Conservation (phyloP, 345 rosid genomes). For the sweet orange (Citrus sinensis) region DNA sequence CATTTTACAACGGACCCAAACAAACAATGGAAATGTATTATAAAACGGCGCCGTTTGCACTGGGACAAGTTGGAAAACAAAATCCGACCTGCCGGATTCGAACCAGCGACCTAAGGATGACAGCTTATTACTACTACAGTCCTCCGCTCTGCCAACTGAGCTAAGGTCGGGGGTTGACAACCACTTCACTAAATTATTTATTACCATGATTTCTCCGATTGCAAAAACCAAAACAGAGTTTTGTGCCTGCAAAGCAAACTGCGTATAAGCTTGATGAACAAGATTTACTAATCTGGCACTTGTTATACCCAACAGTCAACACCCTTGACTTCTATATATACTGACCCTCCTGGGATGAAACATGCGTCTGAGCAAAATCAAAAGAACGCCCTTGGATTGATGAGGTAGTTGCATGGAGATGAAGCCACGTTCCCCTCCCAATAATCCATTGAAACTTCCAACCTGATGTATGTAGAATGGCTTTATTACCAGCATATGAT, state of each 20-base stretch:
- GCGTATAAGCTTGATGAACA: slow-evolving; percentile 79
- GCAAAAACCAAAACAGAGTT: slow-evolving; percentile 41
- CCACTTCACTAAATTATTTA: fast-evolving
- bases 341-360: slow-evolving; percentile 65
- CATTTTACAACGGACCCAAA: background rate
- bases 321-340: slow-evolving; percentile 37
- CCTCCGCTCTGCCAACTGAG: slow-evolving; percentile 99
- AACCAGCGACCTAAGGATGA: slow-evolving; percentile 78
- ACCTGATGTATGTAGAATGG: slow-evolving; percentile 64
- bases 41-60: background rate
- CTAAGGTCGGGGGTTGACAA: slow-evolving; percentile 55
- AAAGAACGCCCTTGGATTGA: slow-evolving; percentile 66
- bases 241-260: slow-evolving; percentile 70
- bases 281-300: slow-evolving; percentile 42
- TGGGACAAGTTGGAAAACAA: background rate
- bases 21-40: background rate
- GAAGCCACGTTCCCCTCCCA: slow-evolving; percentile 64
- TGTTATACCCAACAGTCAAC: slow-evolving; percentile 38
- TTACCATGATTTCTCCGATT: slow-evolving; percentile 35
- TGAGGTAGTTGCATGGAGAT: slow-evolving; percentile 72
- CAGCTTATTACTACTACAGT: slow-evolving; percentile 49
- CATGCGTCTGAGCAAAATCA: slow-evolving; percentile 68
- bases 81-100: slow-evolving; percentile 83
- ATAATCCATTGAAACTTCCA: slow-evolving; percentile 62
- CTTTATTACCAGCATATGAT: slow-evolving; percentile 41